Base-by-base conservation (phyloP, 2,329 filamentous ascomycete genomes). In the Colletotrichum lini region DNA sequence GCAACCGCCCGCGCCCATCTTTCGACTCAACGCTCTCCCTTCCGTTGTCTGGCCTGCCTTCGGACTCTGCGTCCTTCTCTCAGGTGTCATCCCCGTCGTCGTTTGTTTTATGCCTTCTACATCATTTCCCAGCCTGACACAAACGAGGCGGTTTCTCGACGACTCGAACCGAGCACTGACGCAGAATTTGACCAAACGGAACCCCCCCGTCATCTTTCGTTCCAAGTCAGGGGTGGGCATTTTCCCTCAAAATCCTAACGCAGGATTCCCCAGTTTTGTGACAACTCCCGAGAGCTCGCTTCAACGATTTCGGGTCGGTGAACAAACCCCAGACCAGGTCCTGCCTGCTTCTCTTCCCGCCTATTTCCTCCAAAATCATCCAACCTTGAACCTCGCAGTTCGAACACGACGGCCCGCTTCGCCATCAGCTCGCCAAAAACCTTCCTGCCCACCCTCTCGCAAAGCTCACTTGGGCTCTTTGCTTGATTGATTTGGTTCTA, bases 291-390 rank as follows among this genome's bases (percentile, higher is more conserved):
- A 58, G 49, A 47, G 47, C 26, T 68, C 58, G 58, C 64, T 59
- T 61, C 64, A 21, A 57, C 45, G 56, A 50, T 56, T 67, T 49
- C 40, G 56, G 68, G 65, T 63, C 68, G 68, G 68, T 71, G 68
- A 71, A 63, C 58, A 44, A 44, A 42, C 10, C 60, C 58, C 58
- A 59, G 58, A 68, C 68, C 65, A 68, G 68, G 68, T 71, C 13
- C 40, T 54, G 68, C 68, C 68, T 64, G 68, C 45, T 42, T 68
- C 45, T 52, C 57, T 67, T 47, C 58, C 68, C 68, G 64, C 65
- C 65, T 21, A n/a, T 30, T 59, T 64, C 59, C 53, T 71, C 58
- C n/a, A 62, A 47, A 53, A n/a, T 23, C 63, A 67, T 70, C 64
- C 50, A 54, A 58, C 53, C 65, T 58, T 59, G 58, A 10, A 53